Evolutionary conservation across 148 eudicot species (phyloP).

Genomic region (Polygonum aviculare): DNA sequence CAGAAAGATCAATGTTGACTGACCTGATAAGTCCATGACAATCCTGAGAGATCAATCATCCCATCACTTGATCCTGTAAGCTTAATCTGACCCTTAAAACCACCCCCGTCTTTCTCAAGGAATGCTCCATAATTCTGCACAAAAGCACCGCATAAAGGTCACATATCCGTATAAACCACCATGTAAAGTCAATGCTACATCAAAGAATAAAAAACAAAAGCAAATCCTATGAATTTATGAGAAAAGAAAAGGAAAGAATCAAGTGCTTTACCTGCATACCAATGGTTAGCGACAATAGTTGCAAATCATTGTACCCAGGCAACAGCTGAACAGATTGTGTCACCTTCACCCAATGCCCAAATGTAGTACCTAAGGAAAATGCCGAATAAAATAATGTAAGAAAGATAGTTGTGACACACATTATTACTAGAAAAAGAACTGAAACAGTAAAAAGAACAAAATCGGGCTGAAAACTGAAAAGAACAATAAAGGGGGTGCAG

Average conservation of each 20-base stretch:
- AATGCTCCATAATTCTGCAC: conserved; percentile 89
- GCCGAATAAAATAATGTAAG: neutral
- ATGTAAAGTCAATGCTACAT: neutral
- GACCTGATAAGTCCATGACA: conserved; percentile 85
- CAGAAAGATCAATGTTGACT: neutral
- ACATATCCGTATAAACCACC: neutral
- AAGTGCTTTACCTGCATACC: conserved; percentile 71
- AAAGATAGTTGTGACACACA: neutral
- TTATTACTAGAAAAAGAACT: neutral
- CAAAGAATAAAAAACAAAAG: neutral
- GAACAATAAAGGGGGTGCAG: neutral
- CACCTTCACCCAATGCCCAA: conserved; percentile 72
- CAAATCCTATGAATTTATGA: neutral
- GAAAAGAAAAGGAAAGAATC: neutral
- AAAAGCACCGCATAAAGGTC: conserved; percentile 1
- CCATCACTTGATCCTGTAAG: conserved; percentile 59
- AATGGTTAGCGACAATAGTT: conserved; percentile 67
- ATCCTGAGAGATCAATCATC: conserved; percentile 51
- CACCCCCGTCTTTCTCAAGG: conserved; percentile 92
- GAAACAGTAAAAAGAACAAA: neutral
- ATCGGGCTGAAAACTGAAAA: neutral
- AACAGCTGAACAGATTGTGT: conserved; percentile 53
- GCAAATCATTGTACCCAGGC: conserved; percentile 74
- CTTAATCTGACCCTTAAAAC: conserved; percentile 69
- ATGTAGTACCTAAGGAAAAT: conserved; percentile 47